Percentiles rank a stretch among this genome's conserved stretches.
phyloP scores from a whole-genome alignment of 176 grass and related monocot genomes.

The Ensete ventricosum region DNA sequence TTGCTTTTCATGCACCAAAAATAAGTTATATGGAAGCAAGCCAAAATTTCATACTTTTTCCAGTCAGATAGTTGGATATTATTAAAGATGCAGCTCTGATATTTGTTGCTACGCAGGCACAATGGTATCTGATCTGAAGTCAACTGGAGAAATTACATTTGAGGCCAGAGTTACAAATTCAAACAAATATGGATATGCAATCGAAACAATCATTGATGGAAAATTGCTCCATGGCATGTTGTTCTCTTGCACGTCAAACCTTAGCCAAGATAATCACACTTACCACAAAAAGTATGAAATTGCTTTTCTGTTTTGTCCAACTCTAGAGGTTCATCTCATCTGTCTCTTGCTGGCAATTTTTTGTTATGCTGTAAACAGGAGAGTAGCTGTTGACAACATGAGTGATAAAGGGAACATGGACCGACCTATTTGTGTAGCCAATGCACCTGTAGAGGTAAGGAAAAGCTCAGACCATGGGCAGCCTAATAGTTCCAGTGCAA shows the following conservation, averaged over 20 bases:
- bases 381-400: neutral
- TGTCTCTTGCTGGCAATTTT: neutral
- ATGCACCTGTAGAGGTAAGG: neutral
- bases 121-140: neutral
- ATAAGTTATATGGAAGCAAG: neutral
- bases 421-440: neutral
- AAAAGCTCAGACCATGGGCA: neutral
- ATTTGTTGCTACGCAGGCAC: neutral
- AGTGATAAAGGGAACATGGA: conserved; percentile 1
- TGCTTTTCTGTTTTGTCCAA: neutral
- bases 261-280: neutral
- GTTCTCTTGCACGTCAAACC: conserved; percentile 21
- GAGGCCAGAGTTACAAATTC: conserved; percentile 20
- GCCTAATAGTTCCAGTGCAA: neutral
- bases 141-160: conserved; percentile 11
- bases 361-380: neutral
- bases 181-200: conserved; percentile 21
- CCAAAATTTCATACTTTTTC: neutral
- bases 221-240: conserved; percentile 29
- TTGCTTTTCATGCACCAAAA: neutral
- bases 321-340: neutral
- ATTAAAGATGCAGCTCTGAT: neutral
- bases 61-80: neutral
- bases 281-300: conserved; percentile 12
- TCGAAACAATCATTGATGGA: conserved; percentile 19